Evolutionary conservation across 768 basidiomycete species (phyloP).

Genomic region (Serendipita vermifera): DNA sequence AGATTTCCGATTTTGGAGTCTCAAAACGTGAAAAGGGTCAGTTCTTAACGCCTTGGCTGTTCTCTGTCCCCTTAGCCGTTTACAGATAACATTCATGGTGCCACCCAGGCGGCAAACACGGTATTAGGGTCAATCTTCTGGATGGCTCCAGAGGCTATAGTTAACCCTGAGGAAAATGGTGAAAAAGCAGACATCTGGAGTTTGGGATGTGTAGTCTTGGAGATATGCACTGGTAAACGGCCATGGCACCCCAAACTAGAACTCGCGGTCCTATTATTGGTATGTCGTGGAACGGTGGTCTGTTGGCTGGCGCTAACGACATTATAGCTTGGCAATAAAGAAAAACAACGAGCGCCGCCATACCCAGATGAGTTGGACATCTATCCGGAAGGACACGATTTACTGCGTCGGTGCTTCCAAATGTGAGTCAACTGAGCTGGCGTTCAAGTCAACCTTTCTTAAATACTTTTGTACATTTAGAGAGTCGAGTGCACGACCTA

Average conservation of each 20-base stretch:
- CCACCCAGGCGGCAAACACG: slow-evolving; percentile 28
- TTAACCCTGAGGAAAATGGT: slow-evolving; percentile 33
- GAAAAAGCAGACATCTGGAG: slow-evolving; percentile 39
- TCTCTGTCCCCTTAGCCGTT: neutral
- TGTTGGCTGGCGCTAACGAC: neutral
- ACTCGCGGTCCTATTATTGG: slow-evolving; percentile 91
- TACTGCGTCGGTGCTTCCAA: slow-evolving; percentile 78
- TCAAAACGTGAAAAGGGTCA: slow-evolving; percentile 35
- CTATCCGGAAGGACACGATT: slow-evolving; percentile 66
- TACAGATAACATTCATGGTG: slow-evolving; percentile 29
- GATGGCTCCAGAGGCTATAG: slow-evolving; percentile 33
- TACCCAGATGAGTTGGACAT: slow-evolving; percentile 75
- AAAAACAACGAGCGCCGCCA: slow-evolving; percentile 74
- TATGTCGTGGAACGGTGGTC: slow-evolving; percentile 21
- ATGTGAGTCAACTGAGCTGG: slow-evolving; percentile 43
- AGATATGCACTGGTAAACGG: slow-evolving; percentile 34
- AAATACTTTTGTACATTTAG: too few species aligned
- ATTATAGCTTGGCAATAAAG: too few species aligned
- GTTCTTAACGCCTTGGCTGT: slow-evolving; percentile 13
- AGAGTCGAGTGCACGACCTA: too few species aligned
- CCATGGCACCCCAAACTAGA: slow-evolving; percentile 63
- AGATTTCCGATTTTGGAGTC: slow-evolving; percentile 40
- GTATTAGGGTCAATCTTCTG: slow-evolving; percentile 38
- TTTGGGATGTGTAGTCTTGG: slow-evolving; percentile 35
- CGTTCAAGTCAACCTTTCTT: too few species aligned